phyloP scores from a whole-genome alignment of 202 grass and related monocot genomes.

The Carex arenaria region DNA sequence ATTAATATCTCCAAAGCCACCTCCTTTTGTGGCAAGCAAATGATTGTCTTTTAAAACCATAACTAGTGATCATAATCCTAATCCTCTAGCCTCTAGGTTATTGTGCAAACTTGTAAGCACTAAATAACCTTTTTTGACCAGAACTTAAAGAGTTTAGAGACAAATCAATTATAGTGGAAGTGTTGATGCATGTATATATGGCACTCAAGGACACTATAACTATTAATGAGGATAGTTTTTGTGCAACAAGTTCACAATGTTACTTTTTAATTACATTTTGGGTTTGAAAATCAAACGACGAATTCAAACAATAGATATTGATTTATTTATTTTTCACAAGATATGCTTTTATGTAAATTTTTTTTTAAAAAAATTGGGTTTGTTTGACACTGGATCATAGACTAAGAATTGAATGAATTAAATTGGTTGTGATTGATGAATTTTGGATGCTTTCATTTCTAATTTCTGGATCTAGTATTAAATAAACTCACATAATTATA shows the following conservation, averaged over 20 bases:
- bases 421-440: no score
- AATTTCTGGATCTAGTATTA: no score
- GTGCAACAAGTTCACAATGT: not conserved
- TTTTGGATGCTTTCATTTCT: no score
- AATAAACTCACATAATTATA: no score
- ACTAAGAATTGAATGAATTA: no score
- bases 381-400: no score
- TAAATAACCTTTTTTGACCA: not conserved
- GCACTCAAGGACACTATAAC: not conserved
- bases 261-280: no score
- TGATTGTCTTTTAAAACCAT: not conserved
- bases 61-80: slow-evolving; percentile 1
- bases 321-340: no score
- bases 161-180: not conserved
- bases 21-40: not conserved
- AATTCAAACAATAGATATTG: no score
- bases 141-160: not conserved
- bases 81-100: not conserved
- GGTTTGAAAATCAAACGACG: no score
- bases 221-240: not conserved
- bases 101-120: slow-evolving; percentile 1
- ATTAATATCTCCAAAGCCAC: not conserved
- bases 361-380: no score
- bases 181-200: not conserved
- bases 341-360: no score